Base-by-base conservation (phyloP, 805 yeast species). In the Yarrowia sp. region DNA sequence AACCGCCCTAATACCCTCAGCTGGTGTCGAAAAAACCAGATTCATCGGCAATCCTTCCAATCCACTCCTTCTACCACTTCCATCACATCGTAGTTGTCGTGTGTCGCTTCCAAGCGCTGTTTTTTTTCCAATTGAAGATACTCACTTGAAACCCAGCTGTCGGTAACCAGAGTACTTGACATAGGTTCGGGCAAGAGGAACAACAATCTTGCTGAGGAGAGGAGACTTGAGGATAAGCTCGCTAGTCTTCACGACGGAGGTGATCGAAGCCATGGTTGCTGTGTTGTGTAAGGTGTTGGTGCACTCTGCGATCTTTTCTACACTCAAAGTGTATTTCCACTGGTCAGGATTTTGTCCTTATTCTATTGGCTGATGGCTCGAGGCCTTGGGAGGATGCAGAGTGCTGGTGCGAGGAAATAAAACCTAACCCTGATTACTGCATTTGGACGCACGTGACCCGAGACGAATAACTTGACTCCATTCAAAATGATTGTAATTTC, bases 101-200 rank as follows among this genome's bases (percentile, higher is more conserved):
- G 35, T 38, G 53, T 53, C 36, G 59, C 43, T 19, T 2, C 2
- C 15, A 8, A 35, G 45, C 32, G 35, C 35, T 14, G 45, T 53
- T 53, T 53, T 53, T 40, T 43, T 7, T 8, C 12, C 43, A 16
- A 9, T 56, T 35, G 42, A 26, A 26, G 32, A 49, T 19, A 61
- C 75, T 22, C 61, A 72, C 78, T 77, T 91, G 76, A 95, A 86
- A 68, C 99, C 99, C 83, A 95, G 81, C 80, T 92, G 87, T 85
- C 98, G 90, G 90, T 95, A 95, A 70, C 98, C 98, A 69, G 97
- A 84, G 73, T 85, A 84, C 73, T 87, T 82, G 74, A 85, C 82
- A 81, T 89, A 93, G 74, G 86, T 82, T 77, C 88, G 86, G 58
- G 98, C 90, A 48, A 89, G 84, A 72, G 99, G 98, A 41, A 89